Base-by-base conservation (phyloP, 345 rosid genomes). In the Boechera retrofracta region DNA sequence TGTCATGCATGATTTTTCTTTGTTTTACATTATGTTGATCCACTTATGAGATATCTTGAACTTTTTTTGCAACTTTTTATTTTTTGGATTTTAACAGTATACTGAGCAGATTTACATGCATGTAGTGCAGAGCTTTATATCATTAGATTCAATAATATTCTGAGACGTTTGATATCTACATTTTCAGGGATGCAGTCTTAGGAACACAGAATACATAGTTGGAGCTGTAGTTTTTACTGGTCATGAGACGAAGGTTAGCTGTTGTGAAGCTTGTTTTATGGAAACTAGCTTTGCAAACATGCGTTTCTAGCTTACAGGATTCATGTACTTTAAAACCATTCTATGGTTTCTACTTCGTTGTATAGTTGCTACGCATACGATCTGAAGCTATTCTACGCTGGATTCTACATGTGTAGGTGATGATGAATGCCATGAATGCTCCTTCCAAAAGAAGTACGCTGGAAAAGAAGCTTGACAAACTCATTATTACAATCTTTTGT, bases 371-470 rank as follows among this genome's bases (percentile, higher is more conserved):
- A 54, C 0, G 21, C 51, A 9, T 74, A 68, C 7, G 6, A 31
- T 68, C 61, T 61, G 78, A 70, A 64, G 67, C 49, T 69, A 60
- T 54, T 49, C 52, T 75, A 44, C 70, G 79, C 57, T 75, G 52
- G 67, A 69, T 58, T 80, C 68, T 41, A 69, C 54, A 62, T 77
- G 51, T 81, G 72, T 86, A 93, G 99, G 98, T 96, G 74, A 96
- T 96, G 98, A 96, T 96, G 99, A 96, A 96, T 82, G 87, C 99
- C 47, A 91, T 93, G 99, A 96, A 96, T 71, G 93, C 95, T 80
- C 99, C 99, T 81, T 96, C 98, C 60, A 96, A 96, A 83, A 88
- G 99, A 83, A 96, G 99, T 83, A 96, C 99, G 36, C 78, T 96
- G 75, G 99, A 96, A 84, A 91, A 96, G 88, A 96, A 93, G 83